A percentile compares a stretch with the other conserved stretches of the same genome.
Evolutionary conservation across 768 basidiomycete species (phyloP).

Genomic region (Mycena alexandri): DNA sequence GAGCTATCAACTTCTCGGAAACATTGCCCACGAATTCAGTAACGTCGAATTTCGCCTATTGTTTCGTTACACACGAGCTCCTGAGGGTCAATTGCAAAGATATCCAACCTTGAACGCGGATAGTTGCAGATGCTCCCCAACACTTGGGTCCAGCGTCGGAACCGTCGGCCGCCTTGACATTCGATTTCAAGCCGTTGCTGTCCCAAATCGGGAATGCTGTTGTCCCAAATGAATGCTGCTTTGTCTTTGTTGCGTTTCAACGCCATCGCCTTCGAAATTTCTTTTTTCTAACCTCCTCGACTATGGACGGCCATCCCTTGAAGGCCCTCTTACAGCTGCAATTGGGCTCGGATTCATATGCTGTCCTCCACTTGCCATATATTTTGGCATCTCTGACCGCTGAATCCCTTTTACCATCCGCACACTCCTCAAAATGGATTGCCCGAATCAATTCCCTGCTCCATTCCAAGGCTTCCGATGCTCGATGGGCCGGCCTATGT

Average conservation of each 20-base stretch:
- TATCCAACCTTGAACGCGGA: slow-evolving; percentile 65
- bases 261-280: slow-evolving; percentile 19
- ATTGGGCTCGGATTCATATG: slow-evolving; percentile 75
- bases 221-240: slow-evolving; percentile 37
- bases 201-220: slow-evolving; percentile 29
- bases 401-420: slow-evolving; percentile 68
- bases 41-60: slow-evolving; percentile 89
- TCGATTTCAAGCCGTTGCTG: slow-evolving; percentile 18
- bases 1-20: slow-evolving; percentile 88
- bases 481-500: slow-evolving; percentile 85
- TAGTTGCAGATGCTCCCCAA: slow-evolving; percentile 66
- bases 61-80: slow-evolving; percentile 23
- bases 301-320: slow-evolving; percentile 68
- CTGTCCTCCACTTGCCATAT: slow-evolving; percentile 70
- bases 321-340: slow-evolving; percentile 78
- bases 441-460: slow-evolving; percentile 80
- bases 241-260: slow-evolving; percentile 36
- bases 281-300: slow-evolving; percentile 24
- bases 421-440: slow-evolving; percentile 81
- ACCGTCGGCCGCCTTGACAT: slow-evolving; percentile 35
- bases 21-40: slow-evolving; percentile 89
- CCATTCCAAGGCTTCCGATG: slow-evolving; percentile 81
- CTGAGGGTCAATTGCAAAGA: slow-evolving; percentile 15
- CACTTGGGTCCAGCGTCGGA: slow-evolving; percentile 61
- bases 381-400: slow-evolving; percentile 67